Percentiles rank a stretch among this genome's conserved stretches.
These are phyloP conservation scores for Termitomyces sp. DNA, from an alignment of 768 basidiomycete species.

Conservation along the genomic window DNA sequence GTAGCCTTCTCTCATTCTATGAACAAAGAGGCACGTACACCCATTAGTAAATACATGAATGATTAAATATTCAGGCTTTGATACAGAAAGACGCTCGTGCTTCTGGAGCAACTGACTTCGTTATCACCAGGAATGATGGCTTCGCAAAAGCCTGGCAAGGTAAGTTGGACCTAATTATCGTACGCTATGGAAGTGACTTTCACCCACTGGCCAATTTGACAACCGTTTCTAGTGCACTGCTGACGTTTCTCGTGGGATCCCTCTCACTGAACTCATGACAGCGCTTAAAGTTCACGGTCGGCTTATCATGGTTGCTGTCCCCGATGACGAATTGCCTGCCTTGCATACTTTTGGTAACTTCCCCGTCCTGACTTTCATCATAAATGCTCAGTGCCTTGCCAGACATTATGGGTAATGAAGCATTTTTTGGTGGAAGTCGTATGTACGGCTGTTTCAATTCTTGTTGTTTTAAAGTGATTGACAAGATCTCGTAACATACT, in stretches of 20 bases:
- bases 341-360: conserved; percentile 22
- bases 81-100: conserved; percentile 43
- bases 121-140: conserved; percentile 38
- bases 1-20: conserved; percentile 52
- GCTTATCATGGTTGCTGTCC: neutral
- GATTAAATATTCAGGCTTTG: conserved; percentile 9
- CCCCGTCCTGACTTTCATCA: conserved; percentile 16
- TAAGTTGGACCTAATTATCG: conserved; percentile 47
- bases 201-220: neutral
- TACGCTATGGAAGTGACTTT: conserved; percentile 8
- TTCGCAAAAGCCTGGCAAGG: conserved; percentile 28
- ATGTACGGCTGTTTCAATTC: conserved; percentile 16
- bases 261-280: conserved; percentile 21
- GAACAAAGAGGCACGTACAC: conserved; percentile 30
- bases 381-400: neutral
- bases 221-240: conserved; percentile 19
- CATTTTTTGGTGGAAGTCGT: conserved; percentile 23
- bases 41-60: conserved; percentile 15
- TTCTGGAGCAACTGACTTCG: conserved; percentile 50
- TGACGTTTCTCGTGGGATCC: conserved; percentile 22
- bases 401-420: conserved; percentile 21
- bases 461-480: neutral
- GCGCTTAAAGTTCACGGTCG: neutral
- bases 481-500: conserved; percentile 17
- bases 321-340: conserved; percentile 13